A percentile compares a stretch with the other conserved stretches of the same genome.
Conservation (phyloP, 73 alveolate genomes). For the Blepharisma stoltei region DNA sequence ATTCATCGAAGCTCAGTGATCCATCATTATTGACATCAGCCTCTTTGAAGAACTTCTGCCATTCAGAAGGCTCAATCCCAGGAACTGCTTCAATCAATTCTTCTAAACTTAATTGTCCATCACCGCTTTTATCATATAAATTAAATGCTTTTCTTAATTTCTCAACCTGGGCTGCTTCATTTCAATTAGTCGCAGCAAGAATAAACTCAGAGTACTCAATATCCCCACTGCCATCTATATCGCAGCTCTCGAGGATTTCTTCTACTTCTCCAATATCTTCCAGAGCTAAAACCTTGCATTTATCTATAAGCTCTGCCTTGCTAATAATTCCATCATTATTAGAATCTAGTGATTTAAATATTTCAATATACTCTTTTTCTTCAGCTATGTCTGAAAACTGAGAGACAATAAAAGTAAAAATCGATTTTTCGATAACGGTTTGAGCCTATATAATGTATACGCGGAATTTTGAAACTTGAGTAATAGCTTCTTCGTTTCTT, state of each 20-base stretch:
- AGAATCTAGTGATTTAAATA: too few relatives aligned
- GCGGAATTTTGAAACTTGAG: too few relatives aligned
- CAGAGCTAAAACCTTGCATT: too few relatives aligned
- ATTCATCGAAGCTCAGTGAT: not conserved
- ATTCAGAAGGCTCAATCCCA: constrained; percentile 9
- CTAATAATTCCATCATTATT: too few relatives aligned
- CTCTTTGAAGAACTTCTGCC: constrained; percentile 1
- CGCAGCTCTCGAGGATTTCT: not conserved
- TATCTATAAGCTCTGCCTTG: too few relatives aligned
- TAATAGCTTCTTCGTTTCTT: too few relatives aligned
- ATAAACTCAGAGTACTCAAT: constrained; percentile 27
- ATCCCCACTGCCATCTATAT: not conserved
- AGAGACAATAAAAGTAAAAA: too few relatives aligned
- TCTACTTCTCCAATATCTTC: not conserved
- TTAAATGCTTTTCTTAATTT: not conserved
- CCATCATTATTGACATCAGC: constrained; percentile 24
- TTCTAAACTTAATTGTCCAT: not conserved
- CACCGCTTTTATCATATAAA: constrained; percentile 6
- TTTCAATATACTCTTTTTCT: too few relatives aligned
- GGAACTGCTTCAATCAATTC: not conserved
- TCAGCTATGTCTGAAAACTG: too few relatives aligned
- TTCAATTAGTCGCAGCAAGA: not conserved
- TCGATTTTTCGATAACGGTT: too few relatives aligned
- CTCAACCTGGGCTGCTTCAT: not conserved
- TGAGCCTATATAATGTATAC: too few relatives aligned